Conservation (phyloP, 2,329 filamentous ascomycete genomes). For the Alternaria sp. region DNA sequence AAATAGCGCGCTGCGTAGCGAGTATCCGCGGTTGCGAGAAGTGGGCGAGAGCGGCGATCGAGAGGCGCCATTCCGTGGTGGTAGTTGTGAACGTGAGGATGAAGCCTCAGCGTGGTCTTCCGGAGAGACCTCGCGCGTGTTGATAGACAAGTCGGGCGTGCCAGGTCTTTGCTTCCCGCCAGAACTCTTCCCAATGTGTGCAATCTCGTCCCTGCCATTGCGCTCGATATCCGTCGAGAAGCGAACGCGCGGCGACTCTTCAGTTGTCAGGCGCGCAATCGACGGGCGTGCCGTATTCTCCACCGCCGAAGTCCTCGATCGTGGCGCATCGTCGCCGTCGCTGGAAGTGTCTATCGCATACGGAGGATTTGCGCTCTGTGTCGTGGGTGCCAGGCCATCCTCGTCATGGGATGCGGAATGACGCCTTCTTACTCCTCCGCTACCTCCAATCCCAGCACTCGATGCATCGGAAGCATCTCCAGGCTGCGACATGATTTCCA, state of each 20-base stretch:
- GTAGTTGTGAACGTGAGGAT: conserved; percentile 22
- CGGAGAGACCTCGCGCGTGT: conserved; percentile 37
- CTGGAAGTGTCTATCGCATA: conserved; percentile 20
- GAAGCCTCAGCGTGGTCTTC: conserved; percentile 19
- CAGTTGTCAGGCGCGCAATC: conserved; percentile 34
- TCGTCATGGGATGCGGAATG: conserved; percentile 37
- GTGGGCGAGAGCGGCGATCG: conserved; percentile 44
- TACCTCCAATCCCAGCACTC: conserved; percentile 4
- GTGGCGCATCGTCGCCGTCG: conserved; percentile 15
- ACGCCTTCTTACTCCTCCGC: conserved; percentile 35
- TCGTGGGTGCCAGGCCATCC: conserved; percentile 20
- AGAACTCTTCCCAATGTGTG: conserved; percentile 13
- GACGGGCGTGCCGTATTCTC: conserved; percentile 31
- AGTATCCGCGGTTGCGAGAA: conserved; percentile 52
- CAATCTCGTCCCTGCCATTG: conserved; percentile 22
- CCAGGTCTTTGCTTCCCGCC: conserved; percentile 31
- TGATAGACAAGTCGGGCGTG: conserved; percentile 43
- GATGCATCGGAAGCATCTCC: conserved; percentile 28
- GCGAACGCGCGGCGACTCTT: conserved; percentile 41
- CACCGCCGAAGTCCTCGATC: conserved; percentile 30
- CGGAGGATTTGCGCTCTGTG: conserved; percentile 15
- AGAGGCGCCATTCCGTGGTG: conserved; percentile 23
- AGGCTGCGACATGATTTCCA: conserved; percentile 34
- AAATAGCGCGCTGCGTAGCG: conserved; percentile 54
- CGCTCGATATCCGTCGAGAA: conserved; percentile 47